phyloP scores from a whole-genome alignment of 2,329 filamentous ascomycete species.

The Berkeleyomyces basicola region DNA sequence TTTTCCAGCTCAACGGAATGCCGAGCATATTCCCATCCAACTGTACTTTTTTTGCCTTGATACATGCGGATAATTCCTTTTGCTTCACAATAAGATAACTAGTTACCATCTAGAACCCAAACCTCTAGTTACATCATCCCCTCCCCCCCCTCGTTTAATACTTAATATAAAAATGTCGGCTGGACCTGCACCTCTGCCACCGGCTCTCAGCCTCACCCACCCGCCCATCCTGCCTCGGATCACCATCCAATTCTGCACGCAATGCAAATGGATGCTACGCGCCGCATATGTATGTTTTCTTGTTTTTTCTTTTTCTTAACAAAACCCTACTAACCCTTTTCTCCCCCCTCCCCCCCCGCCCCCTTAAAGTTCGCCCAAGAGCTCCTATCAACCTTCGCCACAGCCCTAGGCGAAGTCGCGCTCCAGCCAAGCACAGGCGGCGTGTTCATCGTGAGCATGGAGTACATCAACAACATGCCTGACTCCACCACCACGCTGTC shows the following conservation, averaged over 20 bases:
- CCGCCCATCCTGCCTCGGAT: slow-evolving; percentile 41
- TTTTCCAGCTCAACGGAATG: too few relatives aligned
- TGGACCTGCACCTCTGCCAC: neutral
- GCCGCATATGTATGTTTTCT: slow-evolving; percentile 56
- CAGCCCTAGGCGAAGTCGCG: slow-evolving; percentile 69
- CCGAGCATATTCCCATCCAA: too few relatives aligned
- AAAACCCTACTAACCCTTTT: neutral
- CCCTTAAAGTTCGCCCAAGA: slow-evolving; percentile 68
- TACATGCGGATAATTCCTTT: too few relatives aligned
- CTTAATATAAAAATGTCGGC: neutral
- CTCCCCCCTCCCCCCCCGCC: neutral
- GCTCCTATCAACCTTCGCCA: slow-evolving; percentile 81
- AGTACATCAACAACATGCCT: slow-evolving; percentile 12
- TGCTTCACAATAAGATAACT: too few relatives aligned
- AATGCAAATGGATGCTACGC: slow-evolving; percentile 82
- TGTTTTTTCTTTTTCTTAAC: neutral
- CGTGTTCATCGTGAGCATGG: slow-evolving; percentile 59
- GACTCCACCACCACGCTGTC: neutral
- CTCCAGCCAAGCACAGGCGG: slow-evolving; percentile 76
- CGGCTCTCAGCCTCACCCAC: neutral
- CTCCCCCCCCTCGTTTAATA: neutral
- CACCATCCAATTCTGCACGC: slow-evolving; percentile 82
- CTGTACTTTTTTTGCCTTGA: too few relatives aligned
- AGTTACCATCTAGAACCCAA: too few relatives aligned
- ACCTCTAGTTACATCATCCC: too few relatives aligned